Evolutionary conservation across 305 asterid species (phyloP), one percentile per base, ranked within the genome.

Genomic region (Fraxinus albicans): DNA sequence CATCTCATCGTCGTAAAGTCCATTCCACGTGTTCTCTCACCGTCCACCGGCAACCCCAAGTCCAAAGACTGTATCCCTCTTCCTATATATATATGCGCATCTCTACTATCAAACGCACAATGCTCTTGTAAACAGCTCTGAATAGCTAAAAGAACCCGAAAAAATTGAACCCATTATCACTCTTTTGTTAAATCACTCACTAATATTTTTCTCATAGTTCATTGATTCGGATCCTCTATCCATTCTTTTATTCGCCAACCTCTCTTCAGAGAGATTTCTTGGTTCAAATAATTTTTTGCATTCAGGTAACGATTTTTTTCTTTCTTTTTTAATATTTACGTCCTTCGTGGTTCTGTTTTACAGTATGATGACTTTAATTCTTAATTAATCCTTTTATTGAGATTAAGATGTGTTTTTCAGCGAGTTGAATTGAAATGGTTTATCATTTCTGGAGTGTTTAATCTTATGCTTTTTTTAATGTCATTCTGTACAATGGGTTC

Each of bases 21-120:
- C 72, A 88, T 73, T 82, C 90, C 94, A 88, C 94, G 90, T 89
- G 92, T 85, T 58, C 55, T 27, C 88, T 38, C 73, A 8, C 78
- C 15, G 27, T 3, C 70, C 42, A 8, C 73, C n/a, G 69, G 74
- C 44, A 3, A 31, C 72, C n/a, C 34, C 82, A 12, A 40, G 4
- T 21, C 82, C 76, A 3, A 78, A 77, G 15, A 12, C 67, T 21
- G 83, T 81, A 79, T 42, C 29, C 60, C 27, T 27, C 60, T 33
- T 44, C 83, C 83, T 81, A 80, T 84, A 9, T 81, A 65, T 78
- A 81, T 79, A 79, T 70, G 79, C 42, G 76, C 44, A 36, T 31
- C 8, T 47, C 34, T 34, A 21, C 50, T 76, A 53, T 23, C 60
- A 27, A 6, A 13, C 5, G 60, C 50, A 73, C 6, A 65, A 55